Base-by-base conservation (phyloP, 2,329 filamentous ascomycete genomes). In the Aquanectria penicillioides region DNA sequence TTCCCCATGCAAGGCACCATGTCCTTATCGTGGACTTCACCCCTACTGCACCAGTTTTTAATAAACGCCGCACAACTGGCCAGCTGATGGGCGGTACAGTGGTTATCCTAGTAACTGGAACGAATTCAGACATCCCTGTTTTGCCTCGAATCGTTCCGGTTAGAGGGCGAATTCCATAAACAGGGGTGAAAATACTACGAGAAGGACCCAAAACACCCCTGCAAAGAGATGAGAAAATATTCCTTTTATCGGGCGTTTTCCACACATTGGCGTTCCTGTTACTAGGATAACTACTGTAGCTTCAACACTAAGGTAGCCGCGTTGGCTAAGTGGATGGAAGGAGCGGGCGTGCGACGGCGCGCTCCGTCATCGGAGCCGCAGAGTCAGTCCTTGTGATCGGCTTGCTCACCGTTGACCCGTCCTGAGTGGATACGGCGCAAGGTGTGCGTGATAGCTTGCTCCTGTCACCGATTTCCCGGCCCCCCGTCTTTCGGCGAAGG, bases 361-460 rank as follows among this genome's bases (percentile, higher is more conserved):
- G 28, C 52, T 57, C 54, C 54, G 54, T 15, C 44, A 51, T 57
- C 54, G 54, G 54, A 57, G 38, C 54, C 54, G 54, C 54, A 57
- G 25, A 20, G 29, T 28, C 15, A 25, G 26, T 41, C 47, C 54
- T 31, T 57, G 54, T 57, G 54, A 57, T 51, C 54, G 54, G 54
- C 46, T 57, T 51, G 47, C 38, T 57, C 54, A 57, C 54, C 46
- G 54, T 57, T 57, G 46, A 46, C 47, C 54, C 54, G 47, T 46
- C 20, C 25, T 31, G 20, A 51, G 54, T 57, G 54, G 54, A 51
- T 50, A 51, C 46, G n/a, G n/a, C n/a, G n/a, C n/a, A 50, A 40
- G 33, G 54, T 57, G 54, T 51, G 54, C 47, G 46, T 57, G 40
- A 38, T 50, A 37, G 20, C 40, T 26, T 18, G 33, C 34, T 15